Evolutionary conservation across 2,329 filamentous ascomycete species (phyloP), one percentile per base, ranked within the genome.

Genomic region (Cordyceps militaris): DNA sequence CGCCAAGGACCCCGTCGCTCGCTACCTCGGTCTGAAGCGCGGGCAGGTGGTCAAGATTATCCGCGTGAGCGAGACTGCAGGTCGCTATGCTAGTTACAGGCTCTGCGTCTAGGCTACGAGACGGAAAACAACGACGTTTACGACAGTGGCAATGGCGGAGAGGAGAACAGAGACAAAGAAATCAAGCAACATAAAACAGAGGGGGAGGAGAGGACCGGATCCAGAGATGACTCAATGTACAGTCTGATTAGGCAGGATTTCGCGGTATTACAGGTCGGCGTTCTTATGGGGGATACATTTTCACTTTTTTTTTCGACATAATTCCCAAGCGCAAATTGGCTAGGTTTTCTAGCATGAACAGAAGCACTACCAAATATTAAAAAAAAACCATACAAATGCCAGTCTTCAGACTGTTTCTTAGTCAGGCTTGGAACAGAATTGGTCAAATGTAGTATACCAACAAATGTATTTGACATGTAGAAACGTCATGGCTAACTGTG

Each of bases 1-100:
- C 73, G 83, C 89, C 64, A 89, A 89, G 64, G 94, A 99, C 71
- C 94, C 94, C 3, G 91, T 99, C 54, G 90, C 94, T 26, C 86
- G 88, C 66, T 99, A 97, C 72, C 77, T 97, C 57, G 94, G 94
- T 13, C 77, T 99, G 70, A 88, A 89, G 77, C 83, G 92, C 69
- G 91, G 92, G 3, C 89, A 97, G 74, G 92, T 99, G 3, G 94
- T 99, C 67, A 99, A 99, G 83, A 99, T 99, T 67, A 97, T 99
- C 67, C 82, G 94, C 63, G 92, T 88, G 72, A 92, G 87, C 69
- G 94, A 97, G 79, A 99, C 94, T 57, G 94, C 94, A 14, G 94
- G 94, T 61, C 82, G 94, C 55, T 99, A 99, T 75, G 94, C 94
- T 50, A 96, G 91, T 82, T 99, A 99, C 75, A 80, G 93, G 66